phyloP scores from a whole-genome alignment of 139 green algal species.

The Chlamydomonas applanata region DNA sequence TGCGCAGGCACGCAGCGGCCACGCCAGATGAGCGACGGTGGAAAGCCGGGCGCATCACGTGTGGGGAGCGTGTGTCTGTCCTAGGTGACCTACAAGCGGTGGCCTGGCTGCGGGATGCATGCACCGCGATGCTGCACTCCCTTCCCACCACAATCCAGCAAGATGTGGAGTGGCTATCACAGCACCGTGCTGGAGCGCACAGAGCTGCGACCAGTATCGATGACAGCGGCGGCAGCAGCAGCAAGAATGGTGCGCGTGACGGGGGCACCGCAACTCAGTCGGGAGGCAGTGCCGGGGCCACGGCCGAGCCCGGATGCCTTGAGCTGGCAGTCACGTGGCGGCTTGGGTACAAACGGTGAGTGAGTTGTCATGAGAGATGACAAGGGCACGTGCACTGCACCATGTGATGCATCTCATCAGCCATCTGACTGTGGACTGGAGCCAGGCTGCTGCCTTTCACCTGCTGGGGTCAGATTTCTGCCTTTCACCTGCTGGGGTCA shows the following conservation, averaged over 20 bases:
- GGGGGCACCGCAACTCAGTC: neutral
- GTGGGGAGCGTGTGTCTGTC: slow-evolving; percentile 6
- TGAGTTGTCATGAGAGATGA: too few relatives aligned
- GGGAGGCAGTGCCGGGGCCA: too few relatives aligned
- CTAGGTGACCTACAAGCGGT: slow-evolving; percentile 13
- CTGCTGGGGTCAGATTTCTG: too few relatives aligned
- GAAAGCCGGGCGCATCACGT: neutral
- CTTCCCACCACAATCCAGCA: slow-evolving; percentile 8
- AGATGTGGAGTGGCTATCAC: neutral
- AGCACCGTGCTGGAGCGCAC: neutral
- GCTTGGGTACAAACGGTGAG: neutral
- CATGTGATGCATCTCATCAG: too few relatives aligned
- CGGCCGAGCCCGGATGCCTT: neutral
- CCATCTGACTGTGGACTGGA: too few relatives aligned
- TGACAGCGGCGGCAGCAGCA: neutral
- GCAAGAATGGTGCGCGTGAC: neutral
- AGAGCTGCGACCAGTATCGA: neutral
- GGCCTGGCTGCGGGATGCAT: slow-evolving; percentile 10
- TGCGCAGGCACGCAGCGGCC: slow-evolving; percentile 12
- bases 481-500: too few relatives aligned
- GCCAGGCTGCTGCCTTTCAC: too few relatives aligned
- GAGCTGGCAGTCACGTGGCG: neutral
- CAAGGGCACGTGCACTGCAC: too few relatives aligned
- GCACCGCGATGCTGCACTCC: neutral
- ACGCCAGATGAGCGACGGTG: slow-evolving; percentile 17